Evolutionary conservation across 1,284 basidiomycete genomes (phyloP).

Genomic region (Cutaneotrichosporon sp.): DNA sequence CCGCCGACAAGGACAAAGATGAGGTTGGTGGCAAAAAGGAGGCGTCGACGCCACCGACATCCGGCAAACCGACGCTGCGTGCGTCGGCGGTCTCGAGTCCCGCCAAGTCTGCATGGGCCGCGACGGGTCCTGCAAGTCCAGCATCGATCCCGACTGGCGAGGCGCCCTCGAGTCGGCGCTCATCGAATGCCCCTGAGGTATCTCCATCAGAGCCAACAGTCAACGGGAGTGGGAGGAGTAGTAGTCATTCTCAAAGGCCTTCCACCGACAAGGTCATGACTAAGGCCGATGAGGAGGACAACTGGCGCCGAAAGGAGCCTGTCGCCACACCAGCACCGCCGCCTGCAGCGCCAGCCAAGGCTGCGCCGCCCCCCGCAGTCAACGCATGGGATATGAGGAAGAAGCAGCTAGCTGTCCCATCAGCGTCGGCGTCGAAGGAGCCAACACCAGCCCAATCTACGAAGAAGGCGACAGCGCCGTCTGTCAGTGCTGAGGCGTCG

Average conservation of each 20-base stretch:
- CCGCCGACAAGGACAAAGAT: conserved; percentile 8
- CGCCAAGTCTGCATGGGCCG: conserved; percentile 32
- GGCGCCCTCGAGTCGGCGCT: background rate
- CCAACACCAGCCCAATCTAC: conserved; percentile 7
- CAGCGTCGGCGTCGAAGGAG: conserved; percentile 4
- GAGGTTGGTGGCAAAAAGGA: conserved; percentile 12
- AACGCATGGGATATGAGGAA: conserved; percentile 44
- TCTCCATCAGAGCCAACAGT: background rate
- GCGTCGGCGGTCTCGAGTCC: conserved; percentile 6
- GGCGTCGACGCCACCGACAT: background rate
- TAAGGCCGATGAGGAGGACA: conserved; percentile 23
- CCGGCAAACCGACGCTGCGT: conserved; percentile 3
- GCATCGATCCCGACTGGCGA: background rate
- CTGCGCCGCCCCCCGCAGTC: conserved; percentile 29
- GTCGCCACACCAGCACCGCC: conserved; percentile 11
- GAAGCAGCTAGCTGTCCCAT: conserved; percentile 20
- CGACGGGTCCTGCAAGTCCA: background rate
- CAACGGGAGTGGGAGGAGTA: background rate
- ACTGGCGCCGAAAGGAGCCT: conserved; percentile 27
- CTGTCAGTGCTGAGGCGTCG: background rate
- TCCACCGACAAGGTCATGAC: background rate
- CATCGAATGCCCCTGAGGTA: background rate
- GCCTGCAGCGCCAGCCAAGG: conserved; percentile 10
- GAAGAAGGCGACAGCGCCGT: background rate
- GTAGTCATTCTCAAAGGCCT: background rate